Percentiles rank a stretch among this genome's conserved stretches.
phyloP scores from a whole-genome alignment of 805 yeast genomes.

The Ogataea pignaliae region DNA sequence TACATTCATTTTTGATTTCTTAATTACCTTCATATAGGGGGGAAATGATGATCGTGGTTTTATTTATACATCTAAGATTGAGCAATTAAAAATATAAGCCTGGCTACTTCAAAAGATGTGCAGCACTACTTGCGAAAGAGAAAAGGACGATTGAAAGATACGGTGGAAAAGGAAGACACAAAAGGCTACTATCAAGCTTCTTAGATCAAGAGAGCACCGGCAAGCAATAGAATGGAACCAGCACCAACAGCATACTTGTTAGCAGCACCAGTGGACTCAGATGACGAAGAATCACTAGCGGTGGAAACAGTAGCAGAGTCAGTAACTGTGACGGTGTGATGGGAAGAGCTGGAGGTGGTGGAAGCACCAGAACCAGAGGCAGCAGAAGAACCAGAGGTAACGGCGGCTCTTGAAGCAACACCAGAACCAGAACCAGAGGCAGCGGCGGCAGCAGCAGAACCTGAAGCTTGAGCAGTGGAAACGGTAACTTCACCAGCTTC shows the following conservation, averaged over 20 bases:
- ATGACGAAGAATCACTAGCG: neutral
- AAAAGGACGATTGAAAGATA: no score
- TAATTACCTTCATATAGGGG: neutral
- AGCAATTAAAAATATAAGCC: no score
- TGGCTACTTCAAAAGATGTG: no score
- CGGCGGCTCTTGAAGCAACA: neutral
- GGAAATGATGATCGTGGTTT: no score
- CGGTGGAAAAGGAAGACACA: no score
- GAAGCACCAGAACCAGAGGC: neutral
- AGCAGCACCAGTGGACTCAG: constrained; percentile 11
- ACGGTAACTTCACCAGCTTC: neutral
- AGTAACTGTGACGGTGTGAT: constrained; percentile 1
- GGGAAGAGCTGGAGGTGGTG: neutral
- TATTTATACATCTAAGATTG: no score
- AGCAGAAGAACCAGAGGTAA: neutral
- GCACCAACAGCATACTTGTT: constrained; percentile 13
- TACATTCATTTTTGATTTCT: neutral
- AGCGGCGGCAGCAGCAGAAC: neutral
- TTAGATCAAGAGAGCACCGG: constrained; percentile 17
- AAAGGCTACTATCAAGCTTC: no score
- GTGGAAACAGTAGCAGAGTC: neutral
- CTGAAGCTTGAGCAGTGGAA: neutral
- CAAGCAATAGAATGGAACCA: constrained; percentile 16
- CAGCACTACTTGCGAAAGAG: no score
- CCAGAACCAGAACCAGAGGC: neutral